Evolutionary conservation across 1,284 basidiomycete species (phyloP).

Genomic region (Microbotryum scabiosae): DNA sequence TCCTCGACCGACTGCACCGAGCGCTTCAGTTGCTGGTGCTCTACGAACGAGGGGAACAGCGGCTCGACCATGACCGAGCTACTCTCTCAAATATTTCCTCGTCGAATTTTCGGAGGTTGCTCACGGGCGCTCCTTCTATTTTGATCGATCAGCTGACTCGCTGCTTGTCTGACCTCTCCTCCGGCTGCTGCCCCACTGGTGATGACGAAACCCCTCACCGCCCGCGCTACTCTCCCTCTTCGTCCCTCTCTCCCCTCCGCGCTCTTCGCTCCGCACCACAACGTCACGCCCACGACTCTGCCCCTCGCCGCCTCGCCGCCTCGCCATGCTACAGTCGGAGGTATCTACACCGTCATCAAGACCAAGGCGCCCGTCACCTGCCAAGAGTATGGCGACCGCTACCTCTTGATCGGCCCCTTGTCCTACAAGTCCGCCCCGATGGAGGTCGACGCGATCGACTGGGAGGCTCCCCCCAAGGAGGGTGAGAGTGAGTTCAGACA

Average conservation of each 20-base stretch:
- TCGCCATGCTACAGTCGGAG: constrained; percentile 56
- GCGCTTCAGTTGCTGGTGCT: background rate
- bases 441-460: constrained; percentile 93
- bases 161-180: too few species aligned
- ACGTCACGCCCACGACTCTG: background rate
- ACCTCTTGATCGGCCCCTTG: constrained; percentile 85
- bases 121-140: too few species aligned
- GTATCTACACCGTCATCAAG: constrained; percentile 99
- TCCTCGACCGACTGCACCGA: background rate
- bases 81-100: too few species aligned
- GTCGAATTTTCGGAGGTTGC: too few species aligned
- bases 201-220: background rate
- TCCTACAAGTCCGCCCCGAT: constrained; percentile 96
- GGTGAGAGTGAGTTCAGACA: background rate
- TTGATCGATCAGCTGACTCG: too few species aligned
- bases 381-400: constrained; percentile 67
- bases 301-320: too few species aligned
- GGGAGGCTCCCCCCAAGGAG: constrained; percentile 40
- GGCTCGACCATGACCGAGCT: too few species aligned
- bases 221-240: background rate
- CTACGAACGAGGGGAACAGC: background rate
- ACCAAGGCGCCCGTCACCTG: constrained; percentile 97
- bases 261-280: too few species aligned
- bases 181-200: background rate
- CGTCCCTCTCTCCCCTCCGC: too few species aligned